Evolutionary conservation across 2,329 filamentous ascomycete species (phyloP), one percentile per base, ranked within the genome.

Genomic region (Ophiostoma sp.): DNA sequence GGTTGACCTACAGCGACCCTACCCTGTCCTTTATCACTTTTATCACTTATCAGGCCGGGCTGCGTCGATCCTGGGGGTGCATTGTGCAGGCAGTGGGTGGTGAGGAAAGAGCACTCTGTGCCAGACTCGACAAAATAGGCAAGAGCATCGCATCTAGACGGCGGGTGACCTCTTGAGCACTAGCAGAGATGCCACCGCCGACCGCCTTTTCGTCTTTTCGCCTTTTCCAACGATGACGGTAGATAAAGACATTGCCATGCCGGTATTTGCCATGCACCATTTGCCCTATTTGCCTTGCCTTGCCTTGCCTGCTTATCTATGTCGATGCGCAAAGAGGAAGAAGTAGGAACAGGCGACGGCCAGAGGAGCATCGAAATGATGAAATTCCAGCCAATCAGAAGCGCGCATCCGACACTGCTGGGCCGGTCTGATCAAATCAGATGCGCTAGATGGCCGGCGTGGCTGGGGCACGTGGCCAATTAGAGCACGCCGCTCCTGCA

Each of bases 391-490:
- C 60, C 60, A 64, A 64, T 64, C 33, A 36, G 17, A 39, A 13
- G 62, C 62, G 35, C 23, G 62, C 20, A 36, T 31, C n/a, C 8
- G n/a, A 57, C 23, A 57, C 52, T 57, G 27, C 7, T n/a, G 20
- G 35, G 8, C 20, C 35, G 41, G 15, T n/a, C n/a, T 62, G 64
- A 17, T 69, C 72, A 71, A 73, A 73, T 73, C 72, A 73, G 70
- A 72, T 68, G 71, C 67, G 60, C 17, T 20, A 41, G 44, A 68
- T 54, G 44, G 60, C n/a, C 68, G n/a, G 71, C 71, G 71, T 71
- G 70, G 68, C 5, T 35, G 39, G 27, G 17, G 27, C 60, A 31
- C 7, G 5, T 48, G 39, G 48, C 72, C 70, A 73, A 73, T 72
- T 69, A 72, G 20, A 68, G 33, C 33, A 4, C 57, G 68, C 48